Evolutionary conservation across 352 stramenopile species (phyloP), one percentile per base, ranked within the genome.

Genomic region (Thraustochytrium sp.): DNA sequence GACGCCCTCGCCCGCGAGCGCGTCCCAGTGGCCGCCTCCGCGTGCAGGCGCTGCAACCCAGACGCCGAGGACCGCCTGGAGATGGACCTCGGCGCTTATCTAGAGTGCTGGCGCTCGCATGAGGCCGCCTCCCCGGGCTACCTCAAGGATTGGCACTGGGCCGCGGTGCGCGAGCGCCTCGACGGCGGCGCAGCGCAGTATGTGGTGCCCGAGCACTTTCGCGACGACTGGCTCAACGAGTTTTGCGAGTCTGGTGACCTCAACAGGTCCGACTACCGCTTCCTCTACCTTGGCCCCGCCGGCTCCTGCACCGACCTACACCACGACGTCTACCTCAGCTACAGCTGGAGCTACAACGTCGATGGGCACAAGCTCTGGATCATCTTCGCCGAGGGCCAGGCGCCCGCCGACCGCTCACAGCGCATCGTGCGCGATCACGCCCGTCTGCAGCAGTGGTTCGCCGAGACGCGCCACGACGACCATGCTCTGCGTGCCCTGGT

Each of bases 271-370:
- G 93, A 97, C 86, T 99, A 98, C 88, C 92, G 93, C 63, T 99
- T 99, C 82, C 93, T 98, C 11, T 99, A 99, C 85, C 92, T 98
- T 42, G 96, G 96, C 36, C 93, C 94, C 3, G 74, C 85, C 34
- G 91, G 89, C 63, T 98, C 94, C 38, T 92, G 85, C 82, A 99
- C 96, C 5, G 88, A 88, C 0, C 86, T 98, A 76, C 96, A 99
- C 86, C 93, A 97, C 56, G 96, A 99, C 87, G 96, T 99, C 2
- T 92, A 98, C 26, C 91, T 92, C 38, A 98, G 94, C 16, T 98
- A 98, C 88, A 98, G 94, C 49, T 99, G 96, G 96, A 98, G 92
- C 3, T 95, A 94, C 63, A 99, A 99, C 87, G 90, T 99, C 40
- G 89, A 89, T 42, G 96, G 96, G 2, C 90, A 86, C 29, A 99